phyloP scores from a whole-genome alignment of 2,329 filamentous ascomycete genomes.

The Ilyonectria mors-panacis region DNA sequence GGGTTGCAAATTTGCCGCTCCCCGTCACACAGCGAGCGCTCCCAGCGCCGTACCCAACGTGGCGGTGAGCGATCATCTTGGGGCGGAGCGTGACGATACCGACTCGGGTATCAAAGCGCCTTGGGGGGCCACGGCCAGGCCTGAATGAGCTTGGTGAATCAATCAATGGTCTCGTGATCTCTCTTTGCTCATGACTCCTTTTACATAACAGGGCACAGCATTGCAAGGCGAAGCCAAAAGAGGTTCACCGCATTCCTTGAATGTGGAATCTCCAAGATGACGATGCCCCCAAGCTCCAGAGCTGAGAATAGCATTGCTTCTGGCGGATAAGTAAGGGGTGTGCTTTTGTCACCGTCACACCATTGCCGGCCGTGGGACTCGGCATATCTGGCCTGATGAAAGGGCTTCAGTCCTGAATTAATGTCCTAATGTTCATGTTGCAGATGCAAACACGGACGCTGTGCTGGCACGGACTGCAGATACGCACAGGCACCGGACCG shows the following conservation, averaged over 20 bases:
- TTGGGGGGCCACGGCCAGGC: constrained; percentile 13
- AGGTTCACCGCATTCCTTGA: constrained; percentile 14
- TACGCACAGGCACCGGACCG: constrained; percentile 20
- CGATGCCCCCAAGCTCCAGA: constrained; percentile 4
- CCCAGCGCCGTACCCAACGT: constrained; percentile 26
- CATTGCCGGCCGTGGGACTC: constrained; percentile 18
- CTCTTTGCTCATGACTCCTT: constrained; percentile 1
- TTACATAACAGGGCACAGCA: constrained; percentile 9
- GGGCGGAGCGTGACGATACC: constrained; percentile 20
- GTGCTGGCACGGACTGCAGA: constrained; percentile 32
- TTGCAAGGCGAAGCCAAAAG: constrained; percentile 18
- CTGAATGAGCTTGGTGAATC: constrained; percentile 15
- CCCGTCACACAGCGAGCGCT: constrained; percentile 24
- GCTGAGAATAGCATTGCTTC: constrained; percentile 14
- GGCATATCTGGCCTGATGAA: constrained; percentile 26
- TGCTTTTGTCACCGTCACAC: constrained; percentile 7
- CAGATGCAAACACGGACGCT: constrained; percentile 12
- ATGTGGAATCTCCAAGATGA: constrained; percentile 18
- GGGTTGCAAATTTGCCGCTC: constrained; percentile 18
- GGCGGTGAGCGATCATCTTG: constrained; percentile 41
- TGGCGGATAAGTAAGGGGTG: background rate
- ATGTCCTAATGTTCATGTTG: constrained; percentile 5
- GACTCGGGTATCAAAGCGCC: constrained; percentile 27
- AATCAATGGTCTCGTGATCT: constrained; percentile 20
- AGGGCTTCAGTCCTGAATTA: constrained; percentile 7